Percentiles rank a stretch among this genome's conserved stretches.
phyloP scores from a whole-genome alignment of 805 yeast genomes.

The Ogataea trehaloabstinens region DNA sequence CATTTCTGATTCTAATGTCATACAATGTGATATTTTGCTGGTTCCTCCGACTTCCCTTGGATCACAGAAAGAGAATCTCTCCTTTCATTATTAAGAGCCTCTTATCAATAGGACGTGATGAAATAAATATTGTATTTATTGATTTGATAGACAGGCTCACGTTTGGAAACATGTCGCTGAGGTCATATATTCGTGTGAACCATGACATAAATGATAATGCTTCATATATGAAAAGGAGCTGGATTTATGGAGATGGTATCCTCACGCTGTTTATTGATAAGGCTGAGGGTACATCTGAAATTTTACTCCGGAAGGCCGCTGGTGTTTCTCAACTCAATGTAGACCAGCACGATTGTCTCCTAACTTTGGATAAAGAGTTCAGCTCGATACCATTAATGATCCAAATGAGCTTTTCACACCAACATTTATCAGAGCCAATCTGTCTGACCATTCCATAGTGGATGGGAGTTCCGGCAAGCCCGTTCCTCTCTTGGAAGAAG shows the following conservation, averaged over 20 bases:
- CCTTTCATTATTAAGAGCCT: slow-evolving; percentile 63
- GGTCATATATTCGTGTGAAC: slow-evolving; percentile 31
- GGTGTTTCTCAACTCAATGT: slow-evolving; percentile 53
- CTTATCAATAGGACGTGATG: slow-evolving; percentile 31
- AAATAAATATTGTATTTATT: slow-evolving; percentile 57
- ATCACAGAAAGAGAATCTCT: slow-evolving; percentile 57
- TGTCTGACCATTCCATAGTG: slow-evolving; percentile 13
- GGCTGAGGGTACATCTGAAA: slow-evolving; percentile 47
- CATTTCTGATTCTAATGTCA: slow-evolving; percentile 61
- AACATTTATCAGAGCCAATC: slow-evolving; percentile 18
- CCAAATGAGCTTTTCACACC: slow-evolving; percentile 18
- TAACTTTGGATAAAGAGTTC: slow-evolving; percentile 14
- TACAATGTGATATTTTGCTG: slow-evolving; percentile 67
- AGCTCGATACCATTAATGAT: background rate
- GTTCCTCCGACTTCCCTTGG: slow-evolving; percentile 62
- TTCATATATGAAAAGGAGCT: slow-evolving; percentile 34
- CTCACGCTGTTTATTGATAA: slow-evolving; percentile 54
- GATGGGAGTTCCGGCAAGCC: slow-evolving; percentile 15
- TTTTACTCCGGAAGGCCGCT: slow-evolving; percentile 64
- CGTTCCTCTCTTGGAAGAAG: slow-evolving; percentile 12
- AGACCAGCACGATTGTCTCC: slow-evolving; percentile 40
- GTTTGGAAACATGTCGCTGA: slow-evolving; percentile 58
- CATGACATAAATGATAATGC: slow-evolving; percentile 19
- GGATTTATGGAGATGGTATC: slow-evolving; percentile 63
- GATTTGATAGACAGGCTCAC: slow-evolving; percentile 71